A percentile compares a stretch with the other conserved stretches of the same genome.
Conservation (phyloP, 2,329 filamentous ascomycete species). For the Neofusicoccum sp. region DNA sequence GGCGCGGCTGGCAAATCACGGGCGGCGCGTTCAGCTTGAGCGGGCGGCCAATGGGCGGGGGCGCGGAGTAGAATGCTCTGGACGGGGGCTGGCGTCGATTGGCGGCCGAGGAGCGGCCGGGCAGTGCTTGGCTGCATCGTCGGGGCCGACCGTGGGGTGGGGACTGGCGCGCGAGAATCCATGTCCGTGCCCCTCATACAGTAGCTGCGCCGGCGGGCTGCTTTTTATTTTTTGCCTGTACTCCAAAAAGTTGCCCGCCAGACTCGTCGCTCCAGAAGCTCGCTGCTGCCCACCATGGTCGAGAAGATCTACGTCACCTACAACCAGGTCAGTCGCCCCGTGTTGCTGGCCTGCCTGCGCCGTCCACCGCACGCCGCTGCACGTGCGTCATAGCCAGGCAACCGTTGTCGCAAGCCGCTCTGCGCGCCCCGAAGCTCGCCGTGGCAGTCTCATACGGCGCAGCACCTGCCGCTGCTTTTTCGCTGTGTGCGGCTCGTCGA, state of each 20-base stretch:
- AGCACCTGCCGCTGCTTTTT: neutral
- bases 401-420: neutral
- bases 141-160: slow-evolving; percentile 2
- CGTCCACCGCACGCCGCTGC: neutral
- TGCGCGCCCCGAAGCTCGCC: neutral
- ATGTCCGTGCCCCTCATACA: slow-evolving; percentile 14
- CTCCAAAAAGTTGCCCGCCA: neutral
- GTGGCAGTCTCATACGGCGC: neutral
- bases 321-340: slow-evolving; percentile 35
- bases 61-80: neutral
- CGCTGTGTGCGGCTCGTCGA: neutral
- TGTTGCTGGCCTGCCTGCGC: neutral
- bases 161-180: slow-evolving; percentile 7
- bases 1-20: too few species aligned
- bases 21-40: too few species aligned
- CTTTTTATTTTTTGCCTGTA: slow-evolving; percentile 13
- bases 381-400: slow-evolving; percentile 2
- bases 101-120: neutral
- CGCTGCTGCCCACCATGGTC: slow-evolving; percentile 30
- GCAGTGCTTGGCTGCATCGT: neutral
- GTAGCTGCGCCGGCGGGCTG: slow-evolving; percentile 4
- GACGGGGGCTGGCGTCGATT: neutral
- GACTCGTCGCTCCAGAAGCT: neutral
- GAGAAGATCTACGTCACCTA: slow-evolving; percentile 45
- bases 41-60: neutral